A percentile compares a stretch with the other conserved stretches of the same genome.
Evolutionary conservation across 768 basidiomycete species (phyloP).

Genomic region (Tremella fuciformis): DNA sequence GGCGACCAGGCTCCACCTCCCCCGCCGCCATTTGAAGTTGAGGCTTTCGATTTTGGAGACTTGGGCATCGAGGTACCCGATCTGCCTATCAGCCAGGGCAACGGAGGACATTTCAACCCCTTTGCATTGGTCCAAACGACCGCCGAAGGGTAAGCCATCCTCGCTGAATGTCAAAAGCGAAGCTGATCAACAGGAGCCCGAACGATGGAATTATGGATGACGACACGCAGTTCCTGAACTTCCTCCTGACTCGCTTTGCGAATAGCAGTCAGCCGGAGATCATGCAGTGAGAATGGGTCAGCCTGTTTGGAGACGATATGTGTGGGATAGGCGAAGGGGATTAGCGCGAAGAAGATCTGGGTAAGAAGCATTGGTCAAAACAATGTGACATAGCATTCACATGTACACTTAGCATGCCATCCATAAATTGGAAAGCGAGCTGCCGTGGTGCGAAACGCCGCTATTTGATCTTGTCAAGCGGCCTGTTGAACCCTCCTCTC

Average conservation of each 20-base stretch:
- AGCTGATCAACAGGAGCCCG: constrained; percentile 9
- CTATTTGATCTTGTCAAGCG: constrained; percentile 92
- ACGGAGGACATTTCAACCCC: constrained; percentile 40
- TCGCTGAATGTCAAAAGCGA: background rate
- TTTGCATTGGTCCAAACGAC: constrained; percentile 48
- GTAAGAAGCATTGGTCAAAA: no score
- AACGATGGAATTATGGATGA: constrained; percentile 36
- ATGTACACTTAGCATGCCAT: no score
- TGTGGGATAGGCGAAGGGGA: no score
- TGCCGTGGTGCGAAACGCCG: background rate
- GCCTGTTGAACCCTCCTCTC: constrained; percentile 59
- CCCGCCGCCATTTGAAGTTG: constrained; percentile 12
- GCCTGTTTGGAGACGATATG: no score
- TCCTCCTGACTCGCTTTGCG: constrained; percentile 49
- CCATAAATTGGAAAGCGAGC: background rate
- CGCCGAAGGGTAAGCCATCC: constrained; percentile 33
- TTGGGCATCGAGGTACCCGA: constrained; percentile 31
- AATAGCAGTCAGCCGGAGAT: constrained; percentile 40
- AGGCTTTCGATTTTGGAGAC: constrained; percentile 39
- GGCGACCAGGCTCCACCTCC: no score
- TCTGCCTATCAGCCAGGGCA: constrained; percentile 5
- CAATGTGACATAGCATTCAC: no score
- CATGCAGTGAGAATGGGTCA: constrained; percentile 1
- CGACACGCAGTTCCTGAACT: constrained; percentile 49
- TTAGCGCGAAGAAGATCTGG: no score